Base-by-base conservation (phyloP, 805 yeast species). In the Priceomyces haplophilus region DNA sequence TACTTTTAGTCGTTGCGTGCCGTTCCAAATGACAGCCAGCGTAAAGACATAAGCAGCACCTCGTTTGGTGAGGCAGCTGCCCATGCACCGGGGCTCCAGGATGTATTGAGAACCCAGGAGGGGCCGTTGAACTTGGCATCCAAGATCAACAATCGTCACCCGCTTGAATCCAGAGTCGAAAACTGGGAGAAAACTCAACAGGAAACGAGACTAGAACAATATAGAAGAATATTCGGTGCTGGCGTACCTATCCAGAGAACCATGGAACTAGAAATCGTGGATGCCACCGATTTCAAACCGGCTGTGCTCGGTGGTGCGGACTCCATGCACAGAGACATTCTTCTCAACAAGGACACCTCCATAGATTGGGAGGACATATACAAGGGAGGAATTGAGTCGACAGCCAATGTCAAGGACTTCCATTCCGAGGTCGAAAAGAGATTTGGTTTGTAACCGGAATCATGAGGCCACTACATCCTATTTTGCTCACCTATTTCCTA, bases 281-380 rank as follows among this genome's bases (percentile, higher is more conserved):
- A 80, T 36, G 70, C 74, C 38, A 78, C 86, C 11, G 88, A 85
- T 45, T 82, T 81, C 62, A 80, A 73, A 47, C 96, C 96, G 5
- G 57, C 65, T 24, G 61, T 74, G 4, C 64, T 82, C 37, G 88
- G 88, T 11, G 84, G 81, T 5, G 53, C 79, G 5, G 67, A 75
- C 35, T 71, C 76, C 45, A 44, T 88, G 46, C 95, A 88, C 58
- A 76, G 73, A 46, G 96, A 90, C 57, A 85, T 93, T 41, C 72
- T 93, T 44, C 61, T 80, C 58, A 87, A 87, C 67, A 83, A 78
- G 56, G 98, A 93, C 45, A 65, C 82, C 16, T 64, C 79, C 12
- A 68, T 91, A 33, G 97, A 88, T 54, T 91, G 98, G 97, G 98
- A 93, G 56, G 98, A 93, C 56, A 76, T 91, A 16, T 90, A 90